Evolutionary conservation across 2,329 filamentous ascomycete genomes (phyloP).

Genomic region (Coniochaeta sp.): DNA sequence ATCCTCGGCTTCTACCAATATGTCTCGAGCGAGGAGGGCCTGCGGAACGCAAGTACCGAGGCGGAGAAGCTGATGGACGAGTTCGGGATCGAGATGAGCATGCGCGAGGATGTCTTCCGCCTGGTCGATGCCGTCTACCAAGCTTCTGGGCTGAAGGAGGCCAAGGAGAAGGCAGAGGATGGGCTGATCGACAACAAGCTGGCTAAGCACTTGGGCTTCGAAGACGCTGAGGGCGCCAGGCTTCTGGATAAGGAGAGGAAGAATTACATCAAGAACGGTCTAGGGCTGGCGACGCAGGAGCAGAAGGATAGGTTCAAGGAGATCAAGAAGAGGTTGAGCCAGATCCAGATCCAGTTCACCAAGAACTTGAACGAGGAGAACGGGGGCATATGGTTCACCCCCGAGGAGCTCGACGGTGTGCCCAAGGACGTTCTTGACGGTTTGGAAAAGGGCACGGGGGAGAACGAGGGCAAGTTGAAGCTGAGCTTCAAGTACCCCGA

Average conservation of each 20-base stretch:
- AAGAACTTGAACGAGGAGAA: slow-evolving; percentile 80
- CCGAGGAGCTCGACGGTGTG: slow-evolving; percentile 66
- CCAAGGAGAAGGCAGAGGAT: slow-evolving; percentile 42
- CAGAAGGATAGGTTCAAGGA: slow-evolving; percentile 76
- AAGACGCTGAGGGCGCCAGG: slow-evolving; percentile 60
- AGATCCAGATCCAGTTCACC: slow-evolving; percentile 67
- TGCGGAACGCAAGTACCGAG: slow-evolving; percentile 70
- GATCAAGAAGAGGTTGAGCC: slow-evolving; percentile 72
- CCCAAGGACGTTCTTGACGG: slow-evolving; percentile 59
- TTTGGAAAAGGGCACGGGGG: slow-evolving; percentile 64
- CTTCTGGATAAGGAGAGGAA: slow-evolving; percentile 72
- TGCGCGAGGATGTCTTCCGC: slow-evolving; percentile 75
- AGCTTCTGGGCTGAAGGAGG: slow-evolving; percentile 30
- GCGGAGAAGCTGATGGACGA: slow-evolving; percentile 71
- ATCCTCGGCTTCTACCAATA: slow-evolving; percentile 78
- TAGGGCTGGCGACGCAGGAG: slow-evolving; percentile 61
- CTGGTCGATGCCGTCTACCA: slow-evolving; percentile 52
- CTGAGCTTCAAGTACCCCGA: slow-evolving; percentile 81
- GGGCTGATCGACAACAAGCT: slow-evolving; percentile 27
- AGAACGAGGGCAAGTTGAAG: slow-evolving; percentile 64
- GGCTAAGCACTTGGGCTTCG: slow-evolving; percentile 14
- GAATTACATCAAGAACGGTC: slow-evolving; percentile 67
- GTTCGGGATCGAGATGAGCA: slow-evolving; percentile 68
- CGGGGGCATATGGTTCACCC: slow-evolving; percentile 72
- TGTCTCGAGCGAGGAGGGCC: slow-evolving; percentile 58